phyloP scores from a whole-genome alignment of 2,329 filamentous ascomycete genomes.

The Bretziella fagacearum region DNA sequence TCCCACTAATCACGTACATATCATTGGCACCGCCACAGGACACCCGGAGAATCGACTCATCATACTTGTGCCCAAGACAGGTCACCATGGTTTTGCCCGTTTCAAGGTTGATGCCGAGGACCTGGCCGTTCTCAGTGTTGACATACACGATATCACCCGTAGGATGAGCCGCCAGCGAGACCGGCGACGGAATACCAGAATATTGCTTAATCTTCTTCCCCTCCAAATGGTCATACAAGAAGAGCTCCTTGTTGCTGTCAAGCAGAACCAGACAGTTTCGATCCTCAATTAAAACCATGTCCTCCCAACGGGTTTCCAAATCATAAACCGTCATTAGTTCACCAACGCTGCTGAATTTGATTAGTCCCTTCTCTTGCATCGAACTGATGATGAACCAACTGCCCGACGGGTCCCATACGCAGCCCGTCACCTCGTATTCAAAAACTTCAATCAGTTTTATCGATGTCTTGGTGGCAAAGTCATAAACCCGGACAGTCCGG shows the following conservation, averaged over 20 bases:
- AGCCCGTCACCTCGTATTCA: constrained; percentile 54
- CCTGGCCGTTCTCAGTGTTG: too few species aligned
- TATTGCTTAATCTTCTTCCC: constrained; percentile 44
- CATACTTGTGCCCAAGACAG: constrained; percentile 61
- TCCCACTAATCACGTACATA: constrained; percentile 81
- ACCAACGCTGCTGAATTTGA: constrained; percentile 52
- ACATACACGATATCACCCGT: too few species aligned
- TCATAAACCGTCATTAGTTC: constrained; percentile 36
- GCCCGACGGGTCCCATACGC: constrained; percentile 73
- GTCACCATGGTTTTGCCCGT: constrained; percentile 48
- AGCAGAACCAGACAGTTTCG: constrained; percentile 67
- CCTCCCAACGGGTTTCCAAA: constrained; percentile 65
- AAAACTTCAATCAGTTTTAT: not conserved
- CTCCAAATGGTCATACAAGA: constrained; percentile 68
- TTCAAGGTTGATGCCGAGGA: not conserved
- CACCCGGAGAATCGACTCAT: constrained; percentile 63
- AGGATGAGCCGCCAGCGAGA: not conserved
- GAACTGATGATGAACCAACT: constrained; percentile 63
- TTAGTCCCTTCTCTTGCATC: constrained; percentile 45
- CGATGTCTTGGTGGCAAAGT: constrained; percentile 41
- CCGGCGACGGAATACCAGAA: not conserved
- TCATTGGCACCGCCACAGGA: constrained; percentile 79
- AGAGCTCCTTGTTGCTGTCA: constrained; percentile 50
- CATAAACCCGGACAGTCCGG: constrained; percentile 52
- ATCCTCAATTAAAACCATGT: constrained; percentile 67